Evolutionary conservation across 2,329 filamentous ascomycete species (phyloP).

Genomic region (Beauveria caledonica): DNA sequence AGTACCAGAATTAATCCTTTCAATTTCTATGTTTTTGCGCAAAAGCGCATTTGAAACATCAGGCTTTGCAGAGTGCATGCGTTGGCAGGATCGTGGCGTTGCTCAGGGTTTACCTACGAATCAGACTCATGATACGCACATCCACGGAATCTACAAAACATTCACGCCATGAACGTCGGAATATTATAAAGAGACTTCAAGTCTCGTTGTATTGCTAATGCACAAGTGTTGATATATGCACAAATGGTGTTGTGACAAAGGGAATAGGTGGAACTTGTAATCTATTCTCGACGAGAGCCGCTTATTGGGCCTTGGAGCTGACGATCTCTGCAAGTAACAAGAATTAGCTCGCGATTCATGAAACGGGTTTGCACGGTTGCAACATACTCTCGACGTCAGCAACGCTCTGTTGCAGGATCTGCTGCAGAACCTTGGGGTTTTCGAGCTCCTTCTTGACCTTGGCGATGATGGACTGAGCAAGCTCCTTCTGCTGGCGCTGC

Average conservation of each 20-base stretch:
- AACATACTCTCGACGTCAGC: slow-evolving; percentile 84
- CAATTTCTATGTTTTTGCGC: not conserved
- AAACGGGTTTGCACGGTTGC: not conserved
- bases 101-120: no score
- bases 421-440: slow-evolving; percentile 93
- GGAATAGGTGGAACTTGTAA: slow-evolving; percentile 34
- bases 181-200: slow-evolving; percentile 18
- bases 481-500: slow-evolving; percentile 95
- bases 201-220: slow-evolving; percentile 47
- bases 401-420: slow-evolving; percentile 96
- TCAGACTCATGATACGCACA: not conserved
- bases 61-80: no score
- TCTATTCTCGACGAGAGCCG: slow-evolving; percentile 30
- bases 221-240: slow-evolving; percentile 53
- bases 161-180: not conserved
- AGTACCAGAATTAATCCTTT: not conserved
- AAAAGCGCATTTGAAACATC: not conserved
- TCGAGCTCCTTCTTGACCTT: slow-evolving; percentile 99
- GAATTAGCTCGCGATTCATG: slow-evolving; percentile 24
- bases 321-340: slow-evolving; percentile 44
- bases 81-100: no score
- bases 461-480: slow-evolving; percentile 84
- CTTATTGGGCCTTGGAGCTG: slow-evolving; percentile 56
- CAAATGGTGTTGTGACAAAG: slow-evolving; percentile 44
- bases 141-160: not conserved